phyloP scores from a whole-genome alignment of 2,329 filamentous ascomycete genomes.

The Trichophyton rubrum region DNA sequence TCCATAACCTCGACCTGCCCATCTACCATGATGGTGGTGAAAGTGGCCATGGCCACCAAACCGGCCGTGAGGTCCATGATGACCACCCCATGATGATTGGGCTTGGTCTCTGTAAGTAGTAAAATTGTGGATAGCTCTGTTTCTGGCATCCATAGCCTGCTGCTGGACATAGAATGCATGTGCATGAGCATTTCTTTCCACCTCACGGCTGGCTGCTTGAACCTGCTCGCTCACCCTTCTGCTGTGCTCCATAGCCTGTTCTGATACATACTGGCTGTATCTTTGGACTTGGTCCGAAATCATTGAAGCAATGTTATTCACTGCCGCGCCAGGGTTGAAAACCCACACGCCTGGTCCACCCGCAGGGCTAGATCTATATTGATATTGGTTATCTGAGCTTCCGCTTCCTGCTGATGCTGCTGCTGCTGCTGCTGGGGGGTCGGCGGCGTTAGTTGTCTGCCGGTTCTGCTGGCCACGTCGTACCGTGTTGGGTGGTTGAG shows the following conservation, averaged over 20 bases:
- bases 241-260: slow-evolving; percentile 25
- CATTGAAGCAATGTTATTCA: slow-evolving; percentile 22
- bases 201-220: slow-evolving; percentile 25
- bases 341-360: neutral
- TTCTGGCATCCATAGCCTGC: neutral
- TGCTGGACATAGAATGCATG: slow-evolving; percentile 29
- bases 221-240: slow-evolving; percentile 25
- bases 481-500: neutral
- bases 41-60: neutral
- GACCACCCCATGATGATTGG: neutral
- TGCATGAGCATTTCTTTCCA: slow-evolving; percentile 29
- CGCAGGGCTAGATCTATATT: neutral
- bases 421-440: neutral
- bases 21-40: neutral
- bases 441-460: neutral
- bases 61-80: neutral
- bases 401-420: neutral
- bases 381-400: neutral
- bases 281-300: slow-evolving; percentile 28
- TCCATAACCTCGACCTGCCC: neutral
- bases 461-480: neutral
- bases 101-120: neutral
- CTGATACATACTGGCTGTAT: slow-evolving; percentile 27
- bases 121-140: neutral
- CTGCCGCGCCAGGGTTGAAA: neutral